These are phyloP conservation scores for Maudiozyma humilis DNA, from an alignment of 1,139 yeast genomes.

Conservation along the genomic window DNA sequence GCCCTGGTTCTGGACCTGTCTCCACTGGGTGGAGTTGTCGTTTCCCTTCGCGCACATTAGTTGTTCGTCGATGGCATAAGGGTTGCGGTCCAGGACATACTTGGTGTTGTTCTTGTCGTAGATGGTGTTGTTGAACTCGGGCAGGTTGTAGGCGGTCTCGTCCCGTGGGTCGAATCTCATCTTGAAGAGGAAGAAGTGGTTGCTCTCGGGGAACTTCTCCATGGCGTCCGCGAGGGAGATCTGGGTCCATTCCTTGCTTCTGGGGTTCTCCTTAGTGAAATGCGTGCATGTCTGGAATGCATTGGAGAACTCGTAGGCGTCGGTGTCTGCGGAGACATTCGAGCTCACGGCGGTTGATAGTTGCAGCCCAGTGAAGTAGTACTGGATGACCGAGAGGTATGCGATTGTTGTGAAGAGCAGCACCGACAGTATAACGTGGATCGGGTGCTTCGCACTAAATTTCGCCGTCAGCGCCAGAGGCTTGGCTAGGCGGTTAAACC, in stretches of 20 bases:
- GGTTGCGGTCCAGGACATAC: conserved; percentile 21
- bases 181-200: conserved; percentile 26
- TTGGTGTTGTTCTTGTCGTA: conserved; percentile 20
- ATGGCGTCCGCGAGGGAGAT: conserved; percentile 18
- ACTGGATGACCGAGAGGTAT: conserved; percentile 74
- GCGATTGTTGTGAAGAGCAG: conserved; percentile 74
- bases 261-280: conserved; percentile 17
- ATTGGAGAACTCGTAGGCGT: conserved; percentile 13
- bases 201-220: conserved; percentile 12
- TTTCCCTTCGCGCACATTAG: conserved; percentile 23
- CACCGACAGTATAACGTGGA: conserved; percentile 72
- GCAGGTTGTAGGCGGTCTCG: conserved; percentile 12
- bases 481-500: conserved; percentile 24
- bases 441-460: conserved; percentile 74
- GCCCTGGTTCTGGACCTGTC: conserved; percentile 32
- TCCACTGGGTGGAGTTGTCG: conserved; percentile 48
- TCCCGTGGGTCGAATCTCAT: conserved; percentile 17
- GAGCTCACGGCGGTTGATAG: conserved; percentile 10
- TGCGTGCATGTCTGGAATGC: conserved; percentile 25
- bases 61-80: conserved; percentile 14
- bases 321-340: not conserved
- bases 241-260: conserved; percentile 18
- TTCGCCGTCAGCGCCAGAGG: conserved; percentile 46
- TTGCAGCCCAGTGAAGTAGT: conserved; percentile 43
- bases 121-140: conserved; percentile 19